phyloP scores from a whole-genome alignment of 257 asterid genomes.

The Nicotiana obtusifolia region DNA sequence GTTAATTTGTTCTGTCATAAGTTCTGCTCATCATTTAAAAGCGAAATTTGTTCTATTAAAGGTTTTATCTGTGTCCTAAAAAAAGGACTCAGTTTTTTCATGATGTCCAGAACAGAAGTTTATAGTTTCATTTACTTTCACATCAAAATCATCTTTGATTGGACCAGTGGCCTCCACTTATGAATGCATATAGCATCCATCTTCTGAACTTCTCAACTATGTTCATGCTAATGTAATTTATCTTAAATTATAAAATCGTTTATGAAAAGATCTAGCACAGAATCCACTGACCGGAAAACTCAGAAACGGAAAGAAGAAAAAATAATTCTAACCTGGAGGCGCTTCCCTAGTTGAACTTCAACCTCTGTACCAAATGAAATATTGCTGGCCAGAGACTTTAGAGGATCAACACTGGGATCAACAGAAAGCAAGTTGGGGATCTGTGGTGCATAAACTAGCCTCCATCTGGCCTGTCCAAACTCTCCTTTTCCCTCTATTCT shows the following conservation, averaged over 20 bases:
- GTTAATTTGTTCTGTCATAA: not conserved
- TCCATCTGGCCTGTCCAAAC: slow-evolving; percentile 98
- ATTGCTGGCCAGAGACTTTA: slow-evolving; percentile 91
- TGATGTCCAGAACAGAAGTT: not conserved
- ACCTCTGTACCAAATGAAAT: slow-evolving; percentile 98
- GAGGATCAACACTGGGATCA: slow-evolving; percentile 96
- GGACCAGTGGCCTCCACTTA: not conserved
- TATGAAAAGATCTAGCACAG: not conserved
- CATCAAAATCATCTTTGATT: slow-evolving; percentile 7
- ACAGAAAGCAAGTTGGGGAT: slow-evolving; percentile 89
- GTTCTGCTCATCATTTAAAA: not conserved
- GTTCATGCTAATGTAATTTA: not conserved
- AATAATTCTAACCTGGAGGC: slow-evolving; percentile 69
- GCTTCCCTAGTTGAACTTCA: slow-evolving; percentile 95
- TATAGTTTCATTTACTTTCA: not conserved
- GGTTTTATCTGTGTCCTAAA: not conserved
- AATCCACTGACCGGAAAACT: not conserved
- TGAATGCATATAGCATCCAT: not conserved
- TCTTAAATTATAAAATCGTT: not conserved
- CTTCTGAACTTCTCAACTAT: not conserved
- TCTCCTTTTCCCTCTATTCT: slow-evolving; percentile 98
- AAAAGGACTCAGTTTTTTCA: not conserved
- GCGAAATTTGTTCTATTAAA: not conserved
- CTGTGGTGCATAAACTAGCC: slow-evolving; percentile 97
- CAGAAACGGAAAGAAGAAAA: slow-evolving; percentile 8